Evolutionary conservation across 2,329 filamentous ascomycete genomes (phyloP).

Genomic region (Drechslerella stenobrocha): DNA sequence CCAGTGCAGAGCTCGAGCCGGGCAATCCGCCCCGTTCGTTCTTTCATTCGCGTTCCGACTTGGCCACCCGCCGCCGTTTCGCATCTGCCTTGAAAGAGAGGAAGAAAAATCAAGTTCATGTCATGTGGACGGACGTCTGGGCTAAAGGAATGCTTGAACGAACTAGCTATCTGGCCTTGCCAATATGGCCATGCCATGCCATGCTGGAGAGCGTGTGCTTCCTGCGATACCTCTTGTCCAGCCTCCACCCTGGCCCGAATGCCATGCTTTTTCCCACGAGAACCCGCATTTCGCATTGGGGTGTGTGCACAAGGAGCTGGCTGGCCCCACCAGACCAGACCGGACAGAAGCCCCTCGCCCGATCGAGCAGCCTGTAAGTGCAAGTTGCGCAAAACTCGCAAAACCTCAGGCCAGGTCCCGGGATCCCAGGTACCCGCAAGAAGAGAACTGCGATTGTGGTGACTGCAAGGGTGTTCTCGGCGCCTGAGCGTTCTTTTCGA

Average conservation of each 20-base stretch:
- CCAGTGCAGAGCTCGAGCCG: too few species aligned
- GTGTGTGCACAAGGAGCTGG: conserved; percentile 7
- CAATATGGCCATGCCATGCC: neutral
- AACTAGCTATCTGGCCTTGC: neutral
- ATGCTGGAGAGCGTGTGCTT: conserved; percentile 26
- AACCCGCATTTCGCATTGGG: conserved; percentile 16
- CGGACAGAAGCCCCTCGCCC: conserved; percentile 31
- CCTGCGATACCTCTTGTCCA: conserved; percentile 43
- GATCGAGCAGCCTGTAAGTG: conserved; percentile 45
- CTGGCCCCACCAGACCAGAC: conserved; percentile 7
- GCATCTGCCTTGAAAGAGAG: conserved; percentile 34
- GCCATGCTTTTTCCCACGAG: conserved; percentile 20
- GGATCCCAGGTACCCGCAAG: conserved; percentile 26
- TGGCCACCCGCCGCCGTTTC: conserved; percentile 22
- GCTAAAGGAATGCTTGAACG: conserved; percentile 16
- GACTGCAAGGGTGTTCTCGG: conserved; percentile 40
- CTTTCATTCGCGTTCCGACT: conserved; percentile 10
- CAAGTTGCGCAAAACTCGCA: conserved; percentile 44
- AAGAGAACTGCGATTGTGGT: conserved; percentile 8
- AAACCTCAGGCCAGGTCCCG: conserved; percentile 15
- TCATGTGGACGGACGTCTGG: conserved; percentile 47
- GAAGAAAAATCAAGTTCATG: conserved; percentile 15
- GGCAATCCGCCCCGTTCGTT: too few species aligned
- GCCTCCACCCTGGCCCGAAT: conserved; percentile 31
- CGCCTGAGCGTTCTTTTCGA: conserved; percentile 42